Evolutionary conservation across 2,329 filamentous ascomycete species (phyloP).

Genomic region (Paraphoma sp.): DNA sequence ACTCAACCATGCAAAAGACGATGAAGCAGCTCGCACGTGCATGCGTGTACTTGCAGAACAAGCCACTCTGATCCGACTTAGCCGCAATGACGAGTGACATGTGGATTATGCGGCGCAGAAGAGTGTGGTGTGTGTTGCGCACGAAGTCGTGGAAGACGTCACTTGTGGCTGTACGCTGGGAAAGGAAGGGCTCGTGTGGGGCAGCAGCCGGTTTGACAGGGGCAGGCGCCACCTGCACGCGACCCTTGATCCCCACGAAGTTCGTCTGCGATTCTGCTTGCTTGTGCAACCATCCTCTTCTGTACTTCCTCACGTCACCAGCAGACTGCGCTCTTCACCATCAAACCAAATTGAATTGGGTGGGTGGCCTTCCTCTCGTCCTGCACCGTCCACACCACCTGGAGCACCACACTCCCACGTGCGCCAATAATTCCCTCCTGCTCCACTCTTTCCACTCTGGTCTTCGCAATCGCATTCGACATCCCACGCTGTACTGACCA

Average conservation of each 20-base stretch:
- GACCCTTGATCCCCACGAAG: slow-evolving; percentile 1
- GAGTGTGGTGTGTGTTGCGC: background rate
- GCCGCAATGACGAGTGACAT: background rate
- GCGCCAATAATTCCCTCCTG: background rate
- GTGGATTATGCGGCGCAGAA: background rate
- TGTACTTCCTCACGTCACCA: background rate
- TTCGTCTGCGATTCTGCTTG: background rate
- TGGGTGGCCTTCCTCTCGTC: too few species aligned
- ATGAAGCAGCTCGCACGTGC: background rate
- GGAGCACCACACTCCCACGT: background rate
- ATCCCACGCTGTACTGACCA: slow-evolving; percentile 9
- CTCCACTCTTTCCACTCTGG: background rate
- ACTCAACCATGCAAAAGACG: background rate
- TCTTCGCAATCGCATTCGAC: background rate
- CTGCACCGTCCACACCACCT: background rate
- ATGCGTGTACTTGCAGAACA: background rate
- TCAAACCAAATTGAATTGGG: background rate
- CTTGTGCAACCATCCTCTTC: background rate
- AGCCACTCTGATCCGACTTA: slow-evolving; percentile 1
- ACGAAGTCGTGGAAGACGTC: background rate
- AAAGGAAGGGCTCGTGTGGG: background rate
- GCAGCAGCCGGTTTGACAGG: background rate
- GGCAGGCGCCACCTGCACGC: background rate
- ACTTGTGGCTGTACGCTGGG: background rate
- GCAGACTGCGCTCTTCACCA: background rate